phyloP scores from a whole-genome alignment of 495 filamentous ascomycete genomes.

The Filosporella fistucella region DNA sequence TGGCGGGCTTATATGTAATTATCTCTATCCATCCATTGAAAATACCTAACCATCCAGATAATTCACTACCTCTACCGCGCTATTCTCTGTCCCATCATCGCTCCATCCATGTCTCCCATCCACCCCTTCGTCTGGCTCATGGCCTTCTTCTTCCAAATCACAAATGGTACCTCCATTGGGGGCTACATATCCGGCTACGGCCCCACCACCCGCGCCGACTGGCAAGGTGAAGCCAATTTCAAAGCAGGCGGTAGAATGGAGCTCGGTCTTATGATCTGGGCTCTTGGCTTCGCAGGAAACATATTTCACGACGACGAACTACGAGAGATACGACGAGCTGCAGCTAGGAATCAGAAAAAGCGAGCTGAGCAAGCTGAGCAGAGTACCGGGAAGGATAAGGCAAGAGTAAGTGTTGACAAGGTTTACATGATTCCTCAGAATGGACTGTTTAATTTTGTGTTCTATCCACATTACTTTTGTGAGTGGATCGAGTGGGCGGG shows the following conservation, averaged over 20 bases:
- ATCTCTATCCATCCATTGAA: constrained; percentile 14
- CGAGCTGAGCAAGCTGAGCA: constrained; percentile 28
- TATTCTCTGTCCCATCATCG: constrained; percentile 72
- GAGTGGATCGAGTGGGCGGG: constrained; percentile 97
- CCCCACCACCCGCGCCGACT: constrained; percentile 52
- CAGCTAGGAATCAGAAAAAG: constrained; percentile 41
- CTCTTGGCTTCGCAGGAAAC: constrained; percentile 71
- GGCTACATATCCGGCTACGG: constrained; percentile 80
- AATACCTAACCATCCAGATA: constrained; percentile 26
- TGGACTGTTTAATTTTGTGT: constrained; percentile 74
- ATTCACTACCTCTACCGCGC: constrained; percentile 90
- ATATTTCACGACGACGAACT: constrained; percentile 79
- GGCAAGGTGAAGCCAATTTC: constrained; percentile 33
- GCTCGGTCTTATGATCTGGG: constrained; percentile 55
- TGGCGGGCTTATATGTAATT: constrained; percentile 57
- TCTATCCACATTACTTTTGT: constrained; percentile 89
- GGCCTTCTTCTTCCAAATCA: constrained; percentile 68
- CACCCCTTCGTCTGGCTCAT: constrained; percentile 56
- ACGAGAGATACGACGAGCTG: constrained; percentile 66
- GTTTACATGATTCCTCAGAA: constrained; percentile 83
- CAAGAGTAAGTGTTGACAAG: constrained; percentile 57
- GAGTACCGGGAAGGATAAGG: constrained; percentile 27
- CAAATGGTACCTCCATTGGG: constrained; percentile 72
- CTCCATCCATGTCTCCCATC: constrained; percentile 88
- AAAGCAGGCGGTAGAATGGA: constrained; percentile 17